These are phyloP conservation scores for Didymosphaeria variabile DNA, from an alignment of 2,329 filamentous ascomycete species.

Conservation along the genomic window DNA sequence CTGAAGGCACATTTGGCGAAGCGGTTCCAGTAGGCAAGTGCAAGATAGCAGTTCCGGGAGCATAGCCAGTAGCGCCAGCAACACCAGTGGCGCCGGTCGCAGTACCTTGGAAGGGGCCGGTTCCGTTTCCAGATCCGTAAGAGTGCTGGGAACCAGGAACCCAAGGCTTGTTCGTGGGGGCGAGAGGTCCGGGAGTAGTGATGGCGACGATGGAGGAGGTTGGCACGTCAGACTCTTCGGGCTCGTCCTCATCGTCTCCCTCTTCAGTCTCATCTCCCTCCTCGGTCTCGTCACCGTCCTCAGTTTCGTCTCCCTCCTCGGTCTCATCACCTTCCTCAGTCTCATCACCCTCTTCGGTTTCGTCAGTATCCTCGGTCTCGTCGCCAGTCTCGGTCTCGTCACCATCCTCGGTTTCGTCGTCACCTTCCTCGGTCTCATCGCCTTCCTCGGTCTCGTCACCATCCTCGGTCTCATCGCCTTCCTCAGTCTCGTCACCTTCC, in stretches of 20 bases:
- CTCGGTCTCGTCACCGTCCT: neutral
- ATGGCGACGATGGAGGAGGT: neutral
- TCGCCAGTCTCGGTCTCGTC: neutral
- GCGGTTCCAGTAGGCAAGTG: constrained; percentile 2
- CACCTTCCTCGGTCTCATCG: neutral
- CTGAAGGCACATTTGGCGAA: neutral
- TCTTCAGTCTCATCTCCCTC: neutral
- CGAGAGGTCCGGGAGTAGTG: neutral
- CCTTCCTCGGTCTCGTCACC: neutral
- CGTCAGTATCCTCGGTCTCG: neutral
- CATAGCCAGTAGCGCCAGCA: neutral
- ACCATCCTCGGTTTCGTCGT: neutral
- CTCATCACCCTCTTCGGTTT: neutral
- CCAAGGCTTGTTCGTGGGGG: constrained; percentile 5
- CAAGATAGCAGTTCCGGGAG: constrained; percentile 3
- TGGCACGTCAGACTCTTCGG: constrained; percentile 1
- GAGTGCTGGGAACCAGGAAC: neutral
- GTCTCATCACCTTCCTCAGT: neutral
- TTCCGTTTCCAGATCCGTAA: constrained; percentile 9
- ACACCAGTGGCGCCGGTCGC: neutral
- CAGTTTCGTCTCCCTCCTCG: neutral
- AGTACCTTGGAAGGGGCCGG: neutral
- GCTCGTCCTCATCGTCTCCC: neutral
- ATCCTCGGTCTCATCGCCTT: neutral
- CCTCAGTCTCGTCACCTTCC: neutral